Base-by-base conservation (phyloP, 139 green algal genomes). In the Tetradesmus lagerheimii region DNA sequence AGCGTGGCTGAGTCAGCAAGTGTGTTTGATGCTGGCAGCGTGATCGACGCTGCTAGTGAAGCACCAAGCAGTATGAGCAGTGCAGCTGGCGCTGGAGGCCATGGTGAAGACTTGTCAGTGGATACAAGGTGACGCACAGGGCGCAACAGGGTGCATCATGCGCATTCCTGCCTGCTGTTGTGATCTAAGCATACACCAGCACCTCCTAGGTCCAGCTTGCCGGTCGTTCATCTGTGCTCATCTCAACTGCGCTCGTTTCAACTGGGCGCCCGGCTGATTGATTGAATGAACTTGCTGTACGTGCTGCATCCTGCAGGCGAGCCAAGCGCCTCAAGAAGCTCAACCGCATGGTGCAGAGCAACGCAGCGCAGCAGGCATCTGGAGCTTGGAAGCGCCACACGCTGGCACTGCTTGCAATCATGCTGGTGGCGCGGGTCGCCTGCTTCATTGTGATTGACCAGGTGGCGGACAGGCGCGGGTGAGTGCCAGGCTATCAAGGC, bases 271-370 rank as follows among this genome's bases (percentile, higher is more conserved):
- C n/a, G n/a, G n/a, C n/a, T n/a, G n/a, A n/a, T n/a, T n/a, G n/a
- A n/a, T n/a, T n/a, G n/a, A n/a, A n/a, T n/a, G n/a, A n/a, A n/a
- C n/a, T n/a, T n/a, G n/a, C n/a, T n/a, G n/a, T n/a, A n/a, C n/a
- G n/a, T n/a, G n/a, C n/a, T n/a, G n/a, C n/a, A 27, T 62, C 38
- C 16, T 87, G 29, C 77, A 92, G 90, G 50, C 85, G 90, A 12
- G 90, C 76, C 85, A 92, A 92, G 90, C 90, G 90, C 27, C 83
- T 90, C 39, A 92, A 89, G 85, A 92, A 90, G 90, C 66, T 92
- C 16, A 50, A 57, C 1, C 57, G 41, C 41, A 92, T 90, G 62
- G n/a, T 91, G 57, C 16, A 29, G 3, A 76, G 39, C 43, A 39
- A 1, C 37, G 27, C 29, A 0, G 77, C 74, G 25, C 90, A 91